Base-by-base conservation (phyloP, 2,329 filamentous ascomycete species). In the Metarhizium sp. region DNA sequence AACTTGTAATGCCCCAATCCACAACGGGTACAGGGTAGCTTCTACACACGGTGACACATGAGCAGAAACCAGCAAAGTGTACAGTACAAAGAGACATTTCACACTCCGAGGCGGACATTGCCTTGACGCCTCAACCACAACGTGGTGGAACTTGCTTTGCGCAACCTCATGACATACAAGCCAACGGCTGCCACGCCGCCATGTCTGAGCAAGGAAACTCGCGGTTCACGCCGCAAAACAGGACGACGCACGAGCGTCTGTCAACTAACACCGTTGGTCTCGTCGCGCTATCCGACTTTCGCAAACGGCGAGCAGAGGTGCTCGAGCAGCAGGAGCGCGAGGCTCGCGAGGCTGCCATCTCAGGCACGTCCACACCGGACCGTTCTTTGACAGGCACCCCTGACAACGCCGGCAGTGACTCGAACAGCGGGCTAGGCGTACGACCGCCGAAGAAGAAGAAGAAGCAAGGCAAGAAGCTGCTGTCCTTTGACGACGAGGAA, bases 261-360 rank as follows among this genome's bases (percentile, higher is more conserved):
- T 92, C 92, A 58, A 89, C 84, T 54, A 85, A 90, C 66, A 95
- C 90, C 0, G 91, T 96, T 61, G 94, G 94, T 45, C 85, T 99
- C 2, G 92, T 97, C 53, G 84, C 89, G 56, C 85, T 96, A 47
- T 90, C 89, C 61, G 94, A 97, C 68, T 97, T 95, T 71, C 90
- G 92, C 71, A 97, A 99, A 75, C 86, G 94, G 57, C 90, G 92
- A 71, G 92, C 91, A 63, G 90, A 96, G 71, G 90, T 92, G n/a
- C 77, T 96, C 50, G 92, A 96, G 70, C 86, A 90, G 67, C 92
- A 94, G 66, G 90, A 94, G 66, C 83, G 88, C 64, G 90, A 94
- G 65, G 86, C 83, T 13, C 84, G 85, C 65, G 87, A 89, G 61
- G 79, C 66, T 42, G 75, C 80, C 30, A 66, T 80, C 55, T 69